Percentiles rank a stretch among this genome's conserved stretches.
Conservation (phyloP, 2,329 filamentous ascomycete species). For the Botrytis elliptica region DNA sequence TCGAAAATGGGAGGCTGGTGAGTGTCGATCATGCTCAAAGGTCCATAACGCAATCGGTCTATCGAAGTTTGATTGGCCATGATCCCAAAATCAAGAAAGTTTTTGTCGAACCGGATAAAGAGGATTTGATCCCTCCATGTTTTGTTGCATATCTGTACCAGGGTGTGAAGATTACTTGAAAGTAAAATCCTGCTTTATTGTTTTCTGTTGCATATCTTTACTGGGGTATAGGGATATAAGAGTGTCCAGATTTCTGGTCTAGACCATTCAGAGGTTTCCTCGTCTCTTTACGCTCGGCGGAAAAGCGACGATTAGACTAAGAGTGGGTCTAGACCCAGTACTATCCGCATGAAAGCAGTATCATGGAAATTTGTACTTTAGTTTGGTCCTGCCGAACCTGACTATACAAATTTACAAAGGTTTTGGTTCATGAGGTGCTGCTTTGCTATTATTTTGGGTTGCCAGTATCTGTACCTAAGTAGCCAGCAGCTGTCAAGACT, state of each 20-base stretch:
- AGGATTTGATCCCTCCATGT: background rate
- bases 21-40: background rate
- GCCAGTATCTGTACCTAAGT: background rate
- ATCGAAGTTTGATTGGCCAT: background rate
- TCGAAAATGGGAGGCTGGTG: background rate
- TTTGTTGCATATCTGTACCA: background rate
- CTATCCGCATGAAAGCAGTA: no score
- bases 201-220: conserved; percentile 2
- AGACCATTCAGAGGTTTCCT: no score
- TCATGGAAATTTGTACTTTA: background rate
- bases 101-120: background rate
- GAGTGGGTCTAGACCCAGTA: background rate
- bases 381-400: background rate
- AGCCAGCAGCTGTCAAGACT: no score
- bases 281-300: no score
- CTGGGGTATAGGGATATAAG: background rate
- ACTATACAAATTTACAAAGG: background rate
- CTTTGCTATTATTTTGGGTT: background rate
- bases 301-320: no score
- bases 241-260: background rate
- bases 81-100: background rate
- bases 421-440: background rate
- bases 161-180: background rate
- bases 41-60: background rate
- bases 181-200: background rate